Evolutionary conservation across 2,329 filamentous ascomycete species (phyloP).

Genomic region (Arthrobotrys iridis): DNA sequence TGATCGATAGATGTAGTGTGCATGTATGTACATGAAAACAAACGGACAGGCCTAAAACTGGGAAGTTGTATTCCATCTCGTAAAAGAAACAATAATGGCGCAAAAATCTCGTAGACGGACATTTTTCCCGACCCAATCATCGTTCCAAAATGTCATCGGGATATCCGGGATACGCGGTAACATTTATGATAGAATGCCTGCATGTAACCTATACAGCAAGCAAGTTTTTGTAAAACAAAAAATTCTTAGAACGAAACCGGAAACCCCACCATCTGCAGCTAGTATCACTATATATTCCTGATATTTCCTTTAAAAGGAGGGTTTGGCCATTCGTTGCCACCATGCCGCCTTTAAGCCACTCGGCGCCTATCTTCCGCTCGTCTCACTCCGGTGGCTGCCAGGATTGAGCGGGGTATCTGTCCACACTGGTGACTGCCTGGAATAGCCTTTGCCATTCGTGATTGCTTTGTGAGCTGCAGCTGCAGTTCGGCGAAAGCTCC

Average conservation of each 20-base stretch:
- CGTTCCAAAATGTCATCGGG: not conserved
- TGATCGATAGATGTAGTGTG: too few relatives aligned
- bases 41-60: too few relatives aligned
- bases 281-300: not conserved
- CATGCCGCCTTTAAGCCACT: conserved; percentile 5
- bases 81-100: conserved; percentile 7
- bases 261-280: conserved; percentile 1
- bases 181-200: not conserved
- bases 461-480: not conserved
- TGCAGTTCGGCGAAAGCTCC: conserved; percentile 2
- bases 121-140: conserved; percentile 18
- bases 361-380: conserved; percentile 16
- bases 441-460: not conserved
- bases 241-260: not conserved
- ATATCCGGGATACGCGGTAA: conserved; percentile 1
- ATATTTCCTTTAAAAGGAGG: too few relatives aligned
- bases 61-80: not conserved
- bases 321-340: conserved; percentile 22
- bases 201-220: not conserved
- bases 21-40: too few relatives aligned
- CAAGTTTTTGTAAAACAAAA: not conserved
- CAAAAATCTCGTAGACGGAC: not conserved
- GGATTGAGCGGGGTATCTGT: conserved; percentile 12
- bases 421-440: not conserved
- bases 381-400: not conserved